A percentile compares a stretch with the other conserved stretches of the same genome.
These are phyloP conservation scores for Colletotrichum karsti DNA, from an alignment of 2,329 filamentous ascomycete species.

Conservation along the genomic window DNA sequence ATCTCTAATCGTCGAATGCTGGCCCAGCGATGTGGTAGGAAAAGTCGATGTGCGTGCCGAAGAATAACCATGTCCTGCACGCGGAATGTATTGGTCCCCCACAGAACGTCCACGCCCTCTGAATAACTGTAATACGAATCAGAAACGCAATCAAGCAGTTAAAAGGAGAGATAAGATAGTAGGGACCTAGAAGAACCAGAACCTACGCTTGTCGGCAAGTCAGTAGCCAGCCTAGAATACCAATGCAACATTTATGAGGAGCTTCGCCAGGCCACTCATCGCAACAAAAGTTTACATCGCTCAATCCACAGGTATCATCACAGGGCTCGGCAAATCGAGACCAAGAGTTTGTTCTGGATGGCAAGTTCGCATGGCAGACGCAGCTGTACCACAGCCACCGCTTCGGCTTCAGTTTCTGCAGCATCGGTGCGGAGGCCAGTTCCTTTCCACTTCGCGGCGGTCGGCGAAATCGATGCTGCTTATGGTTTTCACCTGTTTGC, in stretches of 20 bases:
- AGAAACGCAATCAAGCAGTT: too few species aligned
- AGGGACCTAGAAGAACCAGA: neutral
- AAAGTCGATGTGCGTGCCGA: neutral
- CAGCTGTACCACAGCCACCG: conserved; percentile 17
- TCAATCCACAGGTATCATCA: neutral
- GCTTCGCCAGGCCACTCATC: neutral
- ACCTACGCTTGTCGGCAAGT: conserved; percentile 20
- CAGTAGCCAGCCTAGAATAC: conserved; percentile 21
- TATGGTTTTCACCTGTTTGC: neutral
- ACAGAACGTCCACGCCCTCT: conserved; percentile 26
- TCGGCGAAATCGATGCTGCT: neutral
- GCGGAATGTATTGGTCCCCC: conserved; percentile 25
- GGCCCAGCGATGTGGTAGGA: neutral
- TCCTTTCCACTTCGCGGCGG: neutral
- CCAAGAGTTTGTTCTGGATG: neutral
- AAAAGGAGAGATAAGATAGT: neutral
- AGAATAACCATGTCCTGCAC: conserved; percentile 9
- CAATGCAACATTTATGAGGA: conserved; percentile 11
- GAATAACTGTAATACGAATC: conserved; percentile 10
- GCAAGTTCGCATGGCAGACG: conserved; percentile 4
- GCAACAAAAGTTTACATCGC: neutral
- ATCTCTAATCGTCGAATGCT: neutral
- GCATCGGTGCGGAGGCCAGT: neutral
- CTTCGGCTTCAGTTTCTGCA: neutral
- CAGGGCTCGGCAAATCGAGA: neutral